Conservation (phyloP, 2,329 filamentous ascomycete species). For the Talaromyces funiculosus region DNA sequence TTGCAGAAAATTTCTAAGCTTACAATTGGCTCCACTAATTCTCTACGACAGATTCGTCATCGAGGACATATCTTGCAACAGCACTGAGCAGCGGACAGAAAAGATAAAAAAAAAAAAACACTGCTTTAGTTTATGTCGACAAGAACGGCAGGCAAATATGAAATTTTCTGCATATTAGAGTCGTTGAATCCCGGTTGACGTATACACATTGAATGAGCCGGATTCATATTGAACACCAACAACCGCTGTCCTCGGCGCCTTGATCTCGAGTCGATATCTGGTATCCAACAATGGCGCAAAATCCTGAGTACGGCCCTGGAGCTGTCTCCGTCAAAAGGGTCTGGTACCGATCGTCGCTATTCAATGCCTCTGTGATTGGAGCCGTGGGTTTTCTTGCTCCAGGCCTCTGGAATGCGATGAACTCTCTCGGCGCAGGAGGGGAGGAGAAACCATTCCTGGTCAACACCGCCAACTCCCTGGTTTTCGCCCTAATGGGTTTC, state of each 20-base stretch:
- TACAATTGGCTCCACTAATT: background rate
- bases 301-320: background rate
- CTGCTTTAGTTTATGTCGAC: background rate
- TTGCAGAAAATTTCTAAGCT: background rate
- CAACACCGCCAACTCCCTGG: conserved; percentile 49
- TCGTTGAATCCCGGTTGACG: background rate
- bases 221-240: background rate
- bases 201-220: background rate
- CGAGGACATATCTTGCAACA: background rate
- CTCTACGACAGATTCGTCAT: background rate
- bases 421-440: conserved; percentile 49
- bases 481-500: conserved; percentile 41
- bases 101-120: too few species aligned
- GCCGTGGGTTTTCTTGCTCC: conserved; percentile 43
- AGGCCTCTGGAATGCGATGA: conserved; percentile 53
- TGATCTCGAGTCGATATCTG: background rate
- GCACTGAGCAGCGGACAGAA: background rate
- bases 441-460: conserved; percentile 49
- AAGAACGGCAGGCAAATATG: background rate
- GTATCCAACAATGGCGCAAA: background rate
- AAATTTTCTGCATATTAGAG: background rate
- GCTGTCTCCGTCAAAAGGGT: background rate
- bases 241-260: background rate
- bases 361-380: conserved; percentile 48
- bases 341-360: conserved; percentile 48